Conservation (phyloP, 2,329 filamentous ascomycete genomes). For the Aplosporella prunicola region DNA sequence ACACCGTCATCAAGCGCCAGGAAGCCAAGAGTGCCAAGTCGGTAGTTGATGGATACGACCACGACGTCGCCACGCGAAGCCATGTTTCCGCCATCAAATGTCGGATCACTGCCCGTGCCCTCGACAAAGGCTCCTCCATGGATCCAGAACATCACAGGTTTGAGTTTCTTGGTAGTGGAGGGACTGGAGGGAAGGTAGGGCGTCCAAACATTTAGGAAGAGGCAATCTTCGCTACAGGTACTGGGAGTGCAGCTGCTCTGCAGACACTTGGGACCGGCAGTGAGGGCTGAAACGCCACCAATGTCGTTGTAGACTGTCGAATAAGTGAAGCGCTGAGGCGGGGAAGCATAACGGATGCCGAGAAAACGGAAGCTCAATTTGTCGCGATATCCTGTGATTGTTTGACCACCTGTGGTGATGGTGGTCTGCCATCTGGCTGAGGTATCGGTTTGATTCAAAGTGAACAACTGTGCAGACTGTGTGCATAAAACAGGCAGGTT, state of each 20-base stretch:
- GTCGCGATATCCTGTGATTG: constrained; percentile 22
- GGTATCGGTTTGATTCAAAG: constrained; percentile 12
- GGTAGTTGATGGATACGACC: constrained; percentile 36
- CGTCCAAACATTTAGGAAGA: constrained; percentile 34
- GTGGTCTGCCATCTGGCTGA: constrained; percentile 14
- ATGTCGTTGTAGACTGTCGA: constrained; percentile 29
- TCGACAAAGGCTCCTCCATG: constrained; percentile 36
- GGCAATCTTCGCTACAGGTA: constrained; percentile 34
- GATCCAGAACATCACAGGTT: constrained; percentile 41
- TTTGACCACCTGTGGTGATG: constrained; percentile 14
- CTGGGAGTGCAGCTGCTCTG: constrained; percentile 26
- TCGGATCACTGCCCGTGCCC: constrained; percentile 35
- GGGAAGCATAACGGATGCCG: constrained; percentile 39
- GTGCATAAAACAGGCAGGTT: constrained; percentile 16
- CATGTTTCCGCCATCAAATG: constrained; percentile 14
- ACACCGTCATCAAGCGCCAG: constrained; percentile 31
- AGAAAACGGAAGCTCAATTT: constrained; percentile 43
- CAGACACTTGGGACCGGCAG: constrained; percentile 32
- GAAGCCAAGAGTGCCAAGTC: constrained; percentile 27
- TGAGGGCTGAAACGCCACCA: constrained; percentile 24
- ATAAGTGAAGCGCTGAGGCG: constrained; percentile 39
- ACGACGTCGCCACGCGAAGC: constrained; percentile 26
- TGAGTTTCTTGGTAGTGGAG: constrained; percentile 22
- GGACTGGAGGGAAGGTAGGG: constrained; percentile 21
- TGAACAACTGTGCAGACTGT: constrained; percentile 17